These are phyloP conservation scores for Calocybe gambosa DNA, from an alignment of 1,284 basidiomycete species.

Conservation along the genomic window DNA sequence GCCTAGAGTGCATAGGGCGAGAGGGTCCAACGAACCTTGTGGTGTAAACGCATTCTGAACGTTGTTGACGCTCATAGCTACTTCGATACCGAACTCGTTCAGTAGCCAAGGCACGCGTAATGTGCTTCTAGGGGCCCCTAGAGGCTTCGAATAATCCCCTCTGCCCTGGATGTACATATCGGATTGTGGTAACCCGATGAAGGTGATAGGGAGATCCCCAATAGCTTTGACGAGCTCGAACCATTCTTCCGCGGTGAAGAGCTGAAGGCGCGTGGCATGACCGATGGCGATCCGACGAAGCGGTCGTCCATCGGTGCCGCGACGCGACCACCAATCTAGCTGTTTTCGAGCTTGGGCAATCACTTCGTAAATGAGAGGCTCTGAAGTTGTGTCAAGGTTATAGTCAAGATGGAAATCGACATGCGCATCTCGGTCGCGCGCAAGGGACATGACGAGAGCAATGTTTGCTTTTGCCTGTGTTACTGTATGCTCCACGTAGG, in stretches of 20 bases:
- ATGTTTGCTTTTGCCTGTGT: constrained; percentile 49
- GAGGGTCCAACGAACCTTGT: constrained; percentile 55
- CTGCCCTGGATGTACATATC: constrained; percentile 65
- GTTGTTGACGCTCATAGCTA: constrained; percentile 59
- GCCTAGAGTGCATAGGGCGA: constrained; percentile 53
- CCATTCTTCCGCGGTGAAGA: constrained; percentile 46
- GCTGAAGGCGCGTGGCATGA: constrained; percentile 52
- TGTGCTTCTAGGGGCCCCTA: constrained; percentile 44
- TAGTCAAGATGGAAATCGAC: constrained; percentile 65
- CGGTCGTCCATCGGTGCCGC: constrained; percentile 3
- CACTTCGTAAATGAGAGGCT: constrained; percentile 52
- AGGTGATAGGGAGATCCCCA: constrained; percentile 38
- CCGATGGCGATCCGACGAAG: constrained; percentile 43
- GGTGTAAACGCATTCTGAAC: constrained; percentile 64
- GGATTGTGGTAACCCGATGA: constrained; percentile 56
- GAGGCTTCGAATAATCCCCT: constrained; percentile 22
- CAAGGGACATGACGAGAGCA: constrained; percentile 43
- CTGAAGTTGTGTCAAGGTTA: constrained; percentile 43
- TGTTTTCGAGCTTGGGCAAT: constrained; percentile 27
- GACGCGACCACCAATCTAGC: constrained; percentile 8
- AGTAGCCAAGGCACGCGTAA: constrained; percentile 44
- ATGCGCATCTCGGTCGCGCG: constrained; percentile 32
- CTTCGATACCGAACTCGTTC: constrained; percentile 37
- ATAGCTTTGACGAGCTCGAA: constrained; percentile 28
- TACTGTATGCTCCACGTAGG: constrained; percentile 50